Evolutionary conservation across 2,329 filamentous ascomycete genomes (phyloP).

Genomic region (Colletotrichum tropicale): DNA sequence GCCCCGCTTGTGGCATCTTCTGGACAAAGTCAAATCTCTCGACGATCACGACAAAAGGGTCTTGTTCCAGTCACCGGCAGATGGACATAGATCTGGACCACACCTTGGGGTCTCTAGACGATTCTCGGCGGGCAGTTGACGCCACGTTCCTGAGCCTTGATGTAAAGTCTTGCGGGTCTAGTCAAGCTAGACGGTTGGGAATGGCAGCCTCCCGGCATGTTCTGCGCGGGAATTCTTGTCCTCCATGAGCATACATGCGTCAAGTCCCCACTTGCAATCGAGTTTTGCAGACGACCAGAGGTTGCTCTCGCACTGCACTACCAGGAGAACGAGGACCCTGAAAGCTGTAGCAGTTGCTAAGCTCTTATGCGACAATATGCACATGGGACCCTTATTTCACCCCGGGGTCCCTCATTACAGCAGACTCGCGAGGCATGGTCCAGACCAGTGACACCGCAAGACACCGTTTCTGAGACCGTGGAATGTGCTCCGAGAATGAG

Average conservation of each 20-base stretch:
- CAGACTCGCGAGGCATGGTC: neutral
- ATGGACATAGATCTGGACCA: neutral
- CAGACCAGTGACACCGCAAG: neutral
- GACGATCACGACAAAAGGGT: neutral
- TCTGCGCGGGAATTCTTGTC: neutral
- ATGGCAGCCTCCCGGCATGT: neutral
- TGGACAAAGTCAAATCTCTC: neutral
- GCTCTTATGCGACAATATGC: neutral
- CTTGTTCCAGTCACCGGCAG: neutral
- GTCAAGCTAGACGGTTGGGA: neutral
- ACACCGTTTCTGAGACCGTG: neutral
- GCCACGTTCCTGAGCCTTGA: constrained; percentile 18
- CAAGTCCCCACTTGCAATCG: neutral
- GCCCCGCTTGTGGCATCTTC: neutral
- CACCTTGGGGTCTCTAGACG: neutral
- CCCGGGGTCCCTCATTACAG: neutral
- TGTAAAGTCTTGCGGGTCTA: neutral
- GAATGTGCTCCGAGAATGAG: neutral
- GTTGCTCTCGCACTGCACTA: neutral
- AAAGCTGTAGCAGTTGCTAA: neutral
- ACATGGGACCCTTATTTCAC: neutral
- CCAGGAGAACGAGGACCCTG: neutral
- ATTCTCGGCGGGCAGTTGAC: neutral
- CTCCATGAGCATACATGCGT: neutral
- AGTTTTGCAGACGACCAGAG: neutral